phyloP scores from a whole-genome alignment of 164 flowering plant genomes.

The Houttuynia cordata region DNA sequence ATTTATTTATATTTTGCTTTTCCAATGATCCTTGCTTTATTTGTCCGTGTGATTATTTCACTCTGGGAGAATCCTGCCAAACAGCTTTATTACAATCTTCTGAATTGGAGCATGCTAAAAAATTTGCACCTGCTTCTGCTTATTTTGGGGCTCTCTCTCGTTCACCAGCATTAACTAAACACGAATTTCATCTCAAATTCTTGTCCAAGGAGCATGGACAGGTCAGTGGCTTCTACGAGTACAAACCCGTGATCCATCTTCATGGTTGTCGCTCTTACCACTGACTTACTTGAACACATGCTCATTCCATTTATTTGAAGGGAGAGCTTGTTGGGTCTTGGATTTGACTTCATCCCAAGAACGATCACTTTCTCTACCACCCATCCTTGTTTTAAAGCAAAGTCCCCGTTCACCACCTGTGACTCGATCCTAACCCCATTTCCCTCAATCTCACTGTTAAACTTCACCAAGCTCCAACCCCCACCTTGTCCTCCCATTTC shows the following conservation, averaged over 20 bases:
- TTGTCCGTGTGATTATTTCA: too few relatives aligned
- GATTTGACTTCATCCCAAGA: slow-evolving; percentile 29
- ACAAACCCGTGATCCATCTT: slow-evolving; percentile 10
- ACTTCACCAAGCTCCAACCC: slow-evolving; percentile 43
- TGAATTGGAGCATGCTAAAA: too few relatives aligned
- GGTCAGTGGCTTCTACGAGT: slow-evolving; percentile 16
- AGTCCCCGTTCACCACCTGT: slow-evolving; percentile 36
- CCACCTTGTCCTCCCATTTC: slow-evolving; percentile 45
- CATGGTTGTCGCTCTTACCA: slow-evolving; percentile 1
- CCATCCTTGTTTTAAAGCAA: slow-evolving; percentile 42
- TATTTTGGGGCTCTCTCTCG: too few relatives aligned
- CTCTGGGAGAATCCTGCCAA: too few relatives aligned
- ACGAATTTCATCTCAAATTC: slow-evolving; percentile 23
- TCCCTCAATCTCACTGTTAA: slow-evolving; percentile 13
- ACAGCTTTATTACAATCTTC: too few relatives aligned
- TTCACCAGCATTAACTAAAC: too few relatives aligned
- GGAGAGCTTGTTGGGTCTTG: not conserved
- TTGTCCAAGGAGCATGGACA: slow-evolving; percentile 33
- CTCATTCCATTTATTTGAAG: not conserved
- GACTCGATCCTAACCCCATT: slow-evolving; percentile 25
- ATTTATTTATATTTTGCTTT: too few relatives aligned
- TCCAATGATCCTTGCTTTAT: too few relatives aligned
- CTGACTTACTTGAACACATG: not conserved
- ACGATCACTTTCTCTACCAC: slow-evolving; percentile 37
- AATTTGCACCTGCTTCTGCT: too few relatives aligned